Conservation (phyloP, 2,329 filamentous ascomycete species). For the Colletotrichum horii region DNA sequence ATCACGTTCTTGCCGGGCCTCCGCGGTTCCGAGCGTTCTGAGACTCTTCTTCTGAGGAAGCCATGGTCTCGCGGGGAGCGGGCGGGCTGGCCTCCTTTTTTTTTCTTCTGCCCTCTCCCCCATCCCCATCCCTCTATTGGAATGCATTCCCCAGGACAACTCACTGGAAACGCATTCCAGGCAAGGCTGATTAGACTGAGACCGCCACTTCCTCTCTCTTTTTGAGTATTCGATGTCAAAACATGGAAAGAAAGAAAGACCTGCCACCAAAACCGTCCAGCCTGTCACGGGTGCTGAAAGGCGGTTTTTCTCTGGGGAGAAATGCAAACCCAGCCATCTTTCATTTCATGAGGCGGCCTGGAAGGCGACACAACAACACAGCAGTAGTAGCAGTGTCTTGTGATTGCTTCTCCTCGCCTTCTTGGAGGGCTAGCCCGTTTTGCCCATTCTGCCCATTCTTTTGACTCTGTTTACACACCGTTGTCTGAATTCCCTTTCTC, state of each 20-base stretch:
- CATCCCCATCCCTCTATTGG: constrained; percentile 9
- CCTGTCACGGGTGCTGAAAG: background rate
- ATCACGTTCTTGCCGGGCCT: constrained; percentile 1
- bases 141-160: constrained; percentile 13
- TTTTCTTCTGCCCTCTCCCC: background rate
- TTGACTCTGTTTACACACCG: background rate
- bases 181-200: constrained; percentile 14
- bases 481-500: background rate
- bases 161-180: constrained; percentile 11
- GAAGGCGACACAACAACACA: background rate
- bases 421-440: background rate
- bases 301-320: background rate
- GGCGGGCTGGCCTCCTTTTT: background rate
- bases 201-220: background rate
- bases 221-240: background rate
- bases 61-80: background rate
- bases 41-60: background rate
- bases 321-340: background rate
- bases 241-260: background rate
- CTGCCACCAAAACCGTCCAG: background rate
- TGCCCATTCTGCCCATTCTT: background rate
- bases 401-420: background rate
- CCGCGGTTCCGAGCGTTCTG: background rate
- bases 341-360: background rate
- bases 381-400: background rate